Evolutionary conservation across 2,329 filamentous ascomycete species (phyloP).

Genomic region (Mycogone perniciosa): DNA sequence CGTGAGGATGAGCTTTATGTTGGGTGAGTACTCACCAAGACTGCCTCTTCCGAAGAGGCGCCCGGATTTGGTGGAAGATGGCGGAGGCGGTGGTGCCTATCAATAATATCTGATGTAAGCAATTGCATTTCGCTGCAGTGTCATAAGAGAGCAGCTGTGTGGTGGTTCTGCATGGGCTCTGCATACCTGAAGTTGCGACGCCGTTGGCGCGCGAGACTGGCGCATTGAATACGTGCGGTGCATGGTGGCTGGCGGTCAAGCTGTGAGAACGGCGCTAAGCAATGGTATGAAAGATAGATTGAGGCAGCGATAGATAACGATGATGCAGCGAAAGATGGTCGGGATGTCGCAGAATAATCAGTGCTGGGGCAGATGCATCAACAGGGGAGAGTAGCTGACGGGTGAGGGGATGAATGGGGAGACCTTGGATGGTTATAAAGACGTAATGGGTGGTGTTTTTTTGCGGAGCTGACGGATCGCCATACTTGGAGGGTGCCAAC

Average conservation of each 20-base stretch:
- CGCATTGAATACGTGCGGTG: conserved; percentile 99
- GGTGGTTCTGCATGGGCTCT: neutral
- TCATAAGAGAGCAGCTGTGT: neutral
- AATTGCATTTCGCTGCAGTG: neutral
- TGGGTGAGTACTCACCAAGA: conserved; percentile 60
- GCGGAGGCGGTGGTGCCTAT: conserved; percentile 87
- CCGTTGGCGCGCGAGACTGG: conserved; percentile 91
- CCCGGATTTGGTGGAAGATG: conserved; percentile 84
- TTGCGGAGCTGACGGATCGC: conserved; percentile 13
- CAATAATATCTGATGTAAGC: conserved; percentile 10
- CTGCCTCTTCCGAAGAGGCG: conserved; percentile 83
- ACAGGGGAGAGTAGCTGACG: conserved; percentile 2
- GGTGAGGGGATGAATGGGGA: conserved; percentile 6
- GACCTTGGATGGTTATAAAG: conserved; percentile 10
- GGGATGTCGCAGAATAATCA: conserved; percentile 2
- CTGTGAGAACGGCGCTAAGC: conserved; percentile 16
- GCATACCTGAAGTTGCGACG: conserved; percentile 62
- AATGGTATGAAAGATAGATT: conserved; percentile 7
- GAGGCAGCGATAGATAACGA: neutral
- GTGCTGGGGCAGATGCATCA: conserved; percentile 3
- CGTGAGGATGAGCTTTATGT: neutral
- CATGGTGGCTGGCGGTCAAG: conserved; percentile 49
- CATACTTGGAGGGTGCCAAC: conserved; percentile 8
- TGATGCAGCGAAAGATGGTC: neutral
- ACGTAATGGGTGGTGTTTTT: conserved; percentile 3